Evolutionary conservation across 352 stramenopile species (phyloP).

Genomic region (Globisporangium spinosum): DNA sequence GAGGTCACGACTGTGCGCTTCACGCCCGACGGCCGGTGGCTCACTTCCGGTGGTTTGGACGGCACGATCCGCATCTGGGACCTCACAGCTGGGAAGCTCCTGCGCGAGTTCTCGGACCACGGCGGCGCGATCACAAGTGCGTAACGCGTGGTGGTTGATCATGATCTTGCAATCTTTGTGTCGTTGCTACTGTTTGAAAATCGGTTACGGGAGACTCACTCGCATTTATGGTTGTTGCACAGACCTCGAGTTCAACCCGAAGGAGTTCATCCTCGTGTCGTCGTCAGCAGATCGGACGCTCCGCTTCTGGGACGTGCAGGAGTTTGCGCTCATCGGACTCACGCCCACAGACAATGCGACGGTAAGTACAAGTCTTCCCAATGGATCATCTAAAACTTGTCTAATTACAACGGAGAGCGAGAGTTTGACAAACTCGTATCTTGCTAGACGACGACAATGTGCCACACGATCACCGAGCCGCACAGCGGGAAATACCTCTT

Average conservation of each 20-base stretch:
- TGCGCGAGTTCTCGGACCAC: constrained; percentile 76
- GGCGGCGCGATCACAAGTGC: constrained; percentile 61
- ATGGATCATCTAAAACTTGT: neutral
- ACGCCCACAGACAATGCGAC: constrained; percentile 73
- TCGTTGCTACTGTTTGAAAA: neutral
- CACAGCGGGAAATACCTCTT: constrained; percentile 80
- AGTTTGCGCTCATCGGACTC: constrained; percentile 75
- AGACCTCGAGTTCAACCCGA: constrained; percentile 78
- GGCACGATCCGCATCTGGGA: constrained; percentile 86
- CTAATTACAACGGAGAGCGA: no score
- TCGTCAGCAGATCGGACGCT: constrained; percentile 70
- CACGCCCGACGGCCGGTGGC: constrained; percentile 77
- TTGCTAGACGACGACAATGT: constrained; percentile 65
- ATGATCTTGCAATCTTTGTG: neutral
- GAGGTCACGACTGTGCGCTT: constrained; percentile 79
- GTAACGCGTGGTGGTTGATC: neutral
- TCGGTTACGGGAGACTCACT: neutral
- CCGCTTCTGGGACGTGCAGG: constrained; percentile 86
- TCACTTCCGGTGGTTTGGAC: constrained; percentile 70
- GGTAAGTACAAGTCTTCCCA: constrained; percentile 29
- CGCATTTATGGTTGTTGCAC: neutral
- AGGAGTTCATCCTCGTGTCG: constrained; percentile 85
- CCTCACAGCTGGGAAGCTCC: constrained; percentile 68
- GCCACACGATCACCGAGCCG: constrained; percentile 69
- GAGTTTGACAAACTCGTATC: no score